Base-by-base conservation (phyloP, 768 basidiomycete species). In the Pleurotus tuoliensis region DNA sequence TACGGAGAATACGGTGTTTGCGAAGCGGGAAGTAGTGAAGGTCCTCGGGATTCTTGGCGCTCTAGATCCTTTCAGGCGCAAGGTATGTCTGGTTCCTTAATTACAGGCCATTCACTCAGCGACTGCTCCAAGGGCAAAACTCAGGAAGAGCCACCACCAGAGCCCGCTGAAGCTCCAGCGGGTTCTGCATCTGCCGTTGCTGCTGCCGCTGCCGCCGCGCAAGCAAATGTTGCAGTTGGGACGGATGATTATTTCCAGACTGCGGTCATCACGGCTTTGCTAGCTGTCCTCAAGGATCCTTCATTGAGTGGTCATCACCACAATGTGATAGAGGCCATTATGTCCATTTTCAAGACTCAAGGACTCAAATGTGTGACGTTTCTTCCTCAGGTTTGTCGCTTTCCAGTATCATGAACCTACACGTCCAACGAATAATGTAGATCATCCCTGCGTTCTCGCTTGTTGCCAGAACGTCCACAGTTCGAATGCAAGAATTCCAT, bases 281-380 rank as follows among this genome's bases (percentile, higher is more conserved):
- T 98, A 34, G 81, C 84, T 41, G 90, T 99, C 57, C 69, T 99
- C 59, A 91, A 87, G 66, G 97, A 99, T 67, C 87, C 91, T 54
- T 86, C 94, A 1, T 78, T 97, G 58, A 89, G 82, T 64, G 86
- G 78, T 56, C 88, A 92, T 63, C 94, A 98, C 64, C 90, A 97
- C 64, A 90, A 87, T 20, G 96, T 95, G 47, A 94, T 98, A 56
- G 94, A 98, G 68, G 94, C 94, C 1, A 90, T 99, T 63, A 98
- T 98, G 93, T 89, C 93, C 46, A 98, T 99, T 59, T 99, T 98
- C 81, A 94, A 95, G 71, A 97, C 94, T 0, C 95, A 98, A 66
- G 94, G 96, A 12, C 74, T 98, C 66, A 94, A 95, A 78, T 97
- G 94, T 69, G 94, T 96, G 16, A 84, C 91, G 1, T 98, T 98